phyloP scores from a whole-genome alignment of 164 flowering plant species.

The Warburgia ugandensis region DNA sequence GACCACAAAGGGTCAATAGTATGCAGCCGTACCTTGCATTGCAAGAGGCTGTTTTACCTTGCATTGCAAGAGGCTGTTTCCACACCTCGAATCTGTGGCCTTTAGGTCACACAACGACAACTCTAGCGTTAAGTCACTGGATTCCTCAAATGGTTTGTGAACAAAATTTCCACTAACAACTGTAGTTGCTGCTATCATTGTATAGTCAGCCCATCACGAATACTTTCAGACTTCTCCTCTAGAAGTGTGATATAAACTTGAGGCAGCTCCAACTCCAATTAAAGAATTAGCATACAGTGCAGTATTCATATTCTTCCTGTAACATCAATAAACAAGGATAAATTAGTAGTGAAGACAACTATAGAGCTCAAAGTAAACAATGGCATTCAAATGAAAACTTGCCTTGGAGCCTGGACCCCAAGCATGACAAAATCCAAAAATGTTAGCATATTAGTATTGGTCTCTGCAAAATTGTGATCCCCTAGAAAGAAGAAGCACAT shows the following conservation, averaged over 20 bases:
- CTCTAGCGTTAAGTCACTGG: no score
- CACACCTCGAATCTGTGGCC: no score
- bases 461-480: slow-evolving; percentile 54
- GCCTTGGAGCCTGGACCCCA: slow-evolving; percentile 89
- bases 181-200: slow-evolving; percentile 94
- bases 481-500: slow-evolving; percentile 29
- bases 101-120: no score
- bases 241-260: slow-evolving; percentile 87
- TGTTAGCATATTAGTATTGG: slow-evolving; percentile 77
- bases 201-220: slow-evolving; percentile 87
- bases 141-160: no score
- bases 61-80: no score
- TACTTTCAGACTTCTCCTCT: slow-evolving; percentile 65
- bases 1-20: no score
- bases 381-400: slow-evolving; percentile 8
- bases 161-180: slow-evolving; percentile 88
- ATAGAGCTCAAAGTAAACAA: no score
- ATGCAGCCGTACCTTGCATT: no score
- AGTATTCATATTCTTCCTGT: slow-evolving; percentile 64
- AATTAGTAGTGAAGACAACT: no score
- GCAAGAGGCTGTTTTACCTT: no score
- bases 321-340: slow-evolving; percentile 9
- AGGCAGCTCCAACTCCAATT: slow-evolving; percentile 93
- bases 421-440: slow-evolving; percentile 85
- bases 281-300: slow-evolving; percentile 88